These are phyloP conservation scores for Cordyceps cateniannulata DNA, from an alignment of 2,329 filamentous ascomycete genomes.

Conservation along the genomic window DNA sequence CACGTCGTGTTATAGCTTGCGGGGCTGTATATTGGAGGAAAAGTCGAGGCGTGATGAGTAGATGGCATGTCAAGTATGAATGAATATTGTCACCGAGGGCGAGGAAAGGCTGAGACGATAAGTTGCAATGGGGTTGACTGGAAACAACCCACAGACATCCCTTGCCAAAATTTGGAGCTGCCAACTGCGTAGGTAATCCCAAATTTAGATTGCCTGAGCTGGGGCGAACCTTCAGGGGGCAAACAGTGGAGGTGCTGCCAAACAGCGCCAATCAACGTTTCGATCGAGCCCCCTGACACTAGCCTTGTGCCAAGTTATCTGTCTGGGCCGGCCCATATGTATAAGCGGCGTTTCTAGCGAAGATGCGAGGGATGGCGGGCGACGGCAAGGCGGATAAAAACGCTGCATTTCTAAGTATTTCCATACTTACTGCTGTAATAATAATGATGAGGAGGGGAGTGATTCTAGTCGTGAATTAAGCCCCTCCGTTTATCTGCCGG, in stretches of 20 bases:
- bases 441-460: neutral
- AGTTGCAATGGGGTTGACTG: slow-evolving; percentile 1
- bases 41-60: neutral
- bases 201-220: slow-evolving; percentile 11
- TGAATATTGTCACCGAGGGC: neutral
- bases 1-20: neutral
- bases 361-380: neutral
- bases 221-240: slow-evolving; percentile 10
- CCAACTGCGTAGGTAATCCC: slow-evolving; percentile 9
- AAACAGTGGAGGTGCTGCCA: slow-evolving; percentile 10
- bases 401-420: neutral
- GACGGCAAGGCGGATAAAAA: neutral
- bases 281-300: slow-evolving; percentile 10
- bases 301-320: neutral
- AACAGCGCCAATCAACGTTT: slow-evolving; percentile 12
- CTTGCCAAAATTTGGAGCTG: slow-evolving; percentile 2
- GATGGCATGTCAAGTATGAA: slow-evolving; percentile 4
- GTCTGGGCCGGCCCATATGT: slow-evolving; percentile 5
- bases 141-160: slow-evolving; percentile 4
- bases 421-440: neutral
- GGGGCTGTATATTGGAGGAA: neutral
- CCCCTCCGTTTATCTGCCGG: neutral
- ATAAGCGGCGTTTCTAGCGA: neutral
- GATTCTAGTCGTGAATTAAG: neutral
- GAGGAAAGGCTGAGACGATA: slow-evolving; percentile 6